Evolutionary conservation across 352 stramenopile species (phyloP).

Genomic region (Phytophthora litchii): DNA sequence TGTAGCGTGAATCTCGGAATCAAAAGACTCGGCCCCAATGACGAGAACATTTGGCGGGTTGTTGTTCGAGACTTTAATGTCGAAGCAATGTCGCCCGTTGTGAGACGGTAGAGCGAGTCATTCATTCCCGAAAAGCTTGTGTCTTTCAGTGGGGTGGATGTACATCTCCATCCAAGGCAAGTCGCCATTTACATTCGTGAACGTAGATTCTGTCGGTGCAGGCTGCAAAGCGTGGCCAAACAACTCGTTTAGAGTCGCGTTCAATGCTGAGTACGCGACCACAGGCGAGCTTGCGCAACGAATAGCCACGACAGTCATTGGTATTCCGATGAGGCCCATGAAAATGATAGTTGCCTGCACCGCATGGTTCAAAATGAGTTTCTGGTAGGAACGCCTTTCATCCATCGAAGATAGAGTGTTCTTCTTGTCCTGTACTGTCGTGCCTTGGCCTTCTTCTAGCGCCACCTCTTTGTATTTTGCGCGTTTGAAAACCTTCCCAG

Average conservation of each 20-base stretch:
- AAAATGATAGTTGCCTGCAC: conserved; percentile 16
- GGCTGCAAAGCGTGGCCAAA: conserved; percentile 19
- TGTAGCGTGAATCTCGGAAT: conserved; percentile 55
- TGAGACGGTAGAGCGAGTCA: conserved; percentile 29
- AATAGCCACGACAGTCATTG: conserved; percentile 15
- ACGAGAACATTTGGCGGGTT: conserved; percentile 59
- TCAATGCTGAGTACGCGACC: conserved; percentile 23
- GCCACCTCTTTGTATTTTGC: conserved; percentile 13
- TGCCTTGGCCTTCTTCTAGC: conserved; percentile 15
- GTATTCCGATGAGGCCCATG: conserved; percentile 10
- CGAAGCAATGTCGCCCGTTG: conserved; percentile 24
- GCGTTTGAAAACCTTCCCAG: conserved; percentile 11
- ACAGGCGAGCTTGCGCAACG: conserved; percentile 18
- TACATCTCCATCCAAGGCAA: conserved; percentile 21
- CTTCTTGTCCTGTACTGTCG: background rate
- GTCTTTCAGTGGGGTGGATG: conserved; percentile 24
- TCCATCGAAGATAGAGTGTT: background rate
- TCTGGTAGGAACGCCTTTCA: background rate
- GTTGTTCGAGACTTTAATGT: conserved; percentile 11
- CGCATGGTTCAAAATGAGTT: conserved; percentile 6
- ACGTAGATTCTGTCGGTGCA: background rate
- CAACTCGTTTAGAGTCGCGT: conserved; percentile 30
- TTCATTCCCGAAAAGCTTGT: conserved; percentile 25
- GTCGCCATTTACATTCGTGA: conserved; percentile 14
- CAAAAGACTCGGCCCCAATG: conserved; percentile 61